Conservation (phyloP, 306 rosid species). For the Dryas drummondii region DNA sequence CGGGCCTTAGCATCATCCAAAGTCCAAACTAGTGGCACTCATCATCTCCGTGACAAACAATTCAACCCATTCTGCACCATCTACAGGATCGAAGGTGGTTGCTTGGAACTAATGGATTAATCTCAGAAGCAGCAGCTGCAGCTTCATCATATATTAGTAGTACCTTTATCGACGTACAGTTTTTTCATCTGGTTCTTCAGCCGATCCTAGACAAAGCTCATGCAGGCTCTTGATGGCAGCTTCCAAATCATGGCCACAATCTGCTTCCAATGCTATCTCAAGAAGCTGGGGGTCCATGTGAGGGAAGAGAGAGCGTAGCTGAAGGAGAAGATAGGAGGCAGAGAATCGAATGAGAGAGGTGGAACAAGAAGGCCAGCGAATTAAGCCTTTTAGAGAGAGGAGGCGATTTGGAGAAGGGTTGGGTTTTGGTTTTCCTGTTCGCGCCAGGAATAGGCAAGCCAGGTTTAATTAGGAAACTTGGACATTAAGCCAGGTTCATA, state of each 20-base stretch:
- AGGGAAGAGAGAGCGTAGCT: slow-evolving; percentile 68
- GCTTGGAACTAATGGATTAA: slow-evolving; percentile 31
- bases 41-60: slow-evolving; percentile 81
- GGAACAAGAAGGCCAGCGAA: slow-evolving; percentile 68
- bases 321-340: slow-evolving; percentile 56
- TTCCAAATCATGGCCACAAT: slow-evolving; percentile 78
- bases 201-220: slow-evolving; percentile 64
- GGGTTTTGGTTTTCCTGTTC: no score
- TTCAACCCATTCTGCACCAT: slow-evolving; percentile 90
- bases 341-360: slow-evolving; percentile 73
- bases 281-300: slow-evolving; percentile 76
- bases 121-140: slow-evolving; percentile 43
- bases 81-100: slow-evolving; percentile 54
- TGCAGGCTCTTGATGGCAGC: slow-evolving; percentile 71
- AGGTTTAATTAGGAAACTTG: no score
- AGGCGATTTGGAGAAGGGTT: slow-evolving; percentile 39
- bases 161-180: slow-evolving; percentile 53
- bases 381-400: slow-evolving; percentile 69
- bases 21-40: slow-evolving; percentile 54
- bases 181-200: slow-evolving; percentile 30
- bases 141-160: slow-evolving; percentile 35
- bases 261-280: slow-evolving; percentile 65
- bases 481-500: no score
- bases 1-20: slow-evolving; percentile 74
- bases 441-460: no score